These are phyloP conservation scores for Pseudogymnoascus sp. DNA, from an alignment of 2,329 filamentous ascomycete genomes.

Conservation along the genomic window DNA sequence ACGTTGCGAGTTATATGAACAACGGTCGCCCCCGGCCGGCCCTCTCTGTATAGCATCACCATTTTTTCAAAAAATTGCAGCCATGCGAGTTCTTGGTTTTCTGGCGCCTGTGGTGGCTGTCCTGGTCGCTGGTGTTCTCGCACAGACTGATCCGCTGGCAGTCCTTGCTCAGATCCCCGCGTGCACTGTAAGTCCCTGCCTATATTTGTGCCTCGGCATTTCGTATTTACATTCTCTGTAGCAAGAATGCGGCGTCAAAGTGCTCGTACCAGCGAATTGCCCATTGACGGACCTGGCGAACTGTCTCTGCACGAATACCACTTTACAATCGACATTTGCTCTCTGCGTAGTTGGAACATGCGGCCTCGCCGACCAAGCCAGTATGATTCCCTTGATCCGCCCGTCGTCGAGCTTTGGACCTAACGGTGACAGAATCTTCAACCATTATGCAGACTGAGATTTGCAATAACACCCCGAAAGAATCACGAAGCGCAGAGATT, in stretches of 20 bases:
- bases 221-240: not conserved
- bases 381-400: conserved; percentile 9
- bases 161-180: conserved; percentile 5
- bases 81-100: not conserved
- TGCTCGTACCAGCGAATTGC: not conserved
- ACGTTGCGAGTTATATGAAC: not conserved
- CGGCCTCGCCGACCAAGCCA: conserved; percentile 13
- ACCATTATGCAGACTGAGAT: conserved; percentile 13
- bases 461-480: conserved; percentile 12
- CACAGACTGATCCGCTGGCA: not conserved
- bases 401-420: not conserved
- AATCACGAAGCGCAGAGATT: conserved; percentile 14
- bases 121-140: not conserved
- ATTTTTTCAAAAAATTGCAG: not conserved
- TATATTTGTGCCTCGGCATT: not conserved
- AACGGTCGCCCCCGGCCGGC: not conserved
- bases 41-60: not conserved
- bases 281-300: conserved; percentile 4
- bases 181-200: conserved; percentile 2
- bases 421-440: conserved; percentile 8
- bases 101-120: not conserved
- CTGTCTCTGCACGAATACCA: conserved; percentile 18
- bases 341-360: conserved; percentile 13
- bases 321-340: conserved; percentile 12
- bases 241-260: conserved; percentile 7